Conservation (phyloP, 2,329 filamentous ascomycete species). For the Penicillium sp. region DNA sequence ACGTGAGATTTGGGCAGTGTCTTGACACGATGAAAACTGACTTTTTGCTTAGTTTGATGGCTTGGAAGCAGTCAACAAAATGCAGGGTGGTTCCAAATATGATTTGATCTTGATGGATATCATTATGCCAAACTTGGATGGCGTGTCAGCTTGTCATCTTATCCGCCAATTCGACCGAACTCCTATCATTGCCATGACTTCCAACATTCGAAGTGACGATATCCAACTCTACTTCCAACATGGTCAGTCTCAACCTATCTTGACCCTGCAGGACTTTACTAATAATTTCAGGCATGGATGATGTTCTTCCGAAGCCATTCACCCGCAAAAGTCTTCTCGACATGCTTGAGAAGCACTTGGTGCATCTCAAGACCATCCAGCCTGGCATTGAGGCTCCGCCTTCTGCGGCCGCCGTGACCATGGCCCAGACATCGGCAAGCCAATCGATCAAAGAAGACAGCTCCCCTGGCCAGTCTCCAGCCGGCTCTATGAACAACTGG, state of each 20-base stretch:
- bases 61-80: conserved; percentile 84
- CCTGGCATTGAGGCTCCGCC: conserved; percentile 53
- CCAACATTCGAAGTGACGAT: conserved; percentile 93
- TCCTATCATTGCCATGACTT: conserved; percentile 97
- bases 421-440: conserved; percentile 51
- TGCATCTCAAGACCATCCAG: conserved; percentile 71
- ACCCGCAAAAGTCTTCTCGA: conserved; percentile 81
- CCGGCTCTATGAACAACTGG: conserved; percentile 59
- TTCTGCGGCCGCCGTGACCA: conserved; percentile 39
- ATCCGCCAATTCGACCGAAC: conserved; percentile 82
- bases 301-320: conserved; percentile 94
- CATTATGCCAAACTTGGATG: conserved; percentile 95
- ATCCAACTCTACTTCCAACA: conserved; percentile 97
- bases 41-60: conserved; percentile 67
- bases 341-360: conserved; percentile 83
- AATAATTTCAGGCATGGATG: conserved; percentile 77
- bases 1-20: conserved; percentile 33
- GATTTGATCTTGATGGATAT: conserved; percentile 84
- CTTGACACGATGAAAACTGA: conserved; percentile 6
- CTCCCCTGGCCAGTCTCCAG: conserved; percentile 61
- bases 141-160: conserved; percentile 88
- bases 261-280: conserved; percentile 4
- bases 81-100: conserved; percentile 64
- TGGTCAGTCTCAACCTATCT: conserved; percentile 58
- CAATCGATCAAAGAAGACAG: conserved; percentile 63